These are phyloP conservation scores for Cucurbita pepo DNA, from an alignment of 306 rosid species.

Conservation along the genomic window DNA sequence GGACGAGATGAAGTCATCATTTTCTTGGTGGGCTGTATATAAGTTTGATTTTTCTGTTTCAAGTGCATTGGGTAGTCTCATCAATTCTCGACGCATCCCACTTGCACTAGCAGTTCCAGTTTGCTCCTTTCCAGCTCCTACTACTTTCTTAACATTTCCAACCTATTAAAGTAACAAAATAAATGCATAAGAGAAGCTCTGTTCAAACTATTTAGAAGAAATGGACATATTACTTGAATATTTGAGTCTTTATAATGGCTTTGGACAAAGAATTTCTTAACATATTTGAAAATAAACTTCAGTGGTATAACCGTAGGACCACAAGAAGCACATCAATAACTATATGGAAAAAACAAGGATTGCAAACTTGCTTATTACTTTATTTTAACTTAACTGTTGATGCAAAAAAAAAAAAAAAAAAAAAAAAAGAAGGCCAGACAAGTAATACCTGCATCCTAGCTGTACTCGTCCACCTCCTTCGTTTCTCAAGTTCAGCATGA, in stretches of 20 bases:
- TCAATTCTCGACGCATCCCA: conserved; percentile 68
- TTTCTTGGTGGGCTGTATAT: conserved; percentile 32
- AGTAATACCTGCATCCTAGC: conserved; percentile 72
- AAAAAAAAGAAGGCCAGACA: not conserved
- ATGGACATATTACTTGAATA: not conserved
- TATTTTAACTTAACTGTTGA: not conserved
- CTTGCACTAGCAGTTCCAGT: conserved; percentile 26
- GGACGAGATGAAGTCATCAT: conserved; percentile 70
- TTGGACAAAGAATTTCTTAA: not conserved
- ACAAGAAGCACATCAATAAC: not conserved
- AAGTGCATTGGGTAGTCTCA: conserved; percentile 67
- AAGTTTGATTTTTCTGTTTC: conserved; percentile 37
- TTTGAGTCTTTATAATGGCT: not conserved
- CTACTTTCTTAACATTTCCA: conserved; percentile 42
- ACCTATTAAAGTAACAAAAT: conserved; percentile 35
- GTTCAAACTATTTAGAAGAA: not conserved
- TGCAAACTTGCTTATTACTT: not conserved
- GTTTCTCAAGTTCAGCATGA: conserved; percentile 68
- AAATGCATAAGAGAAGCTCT: not conserved
- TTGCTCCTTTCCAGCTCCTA: conserved; percentile 42
- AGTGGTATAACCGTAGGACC: not conserved
- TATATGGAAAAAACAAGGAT: not conserved
- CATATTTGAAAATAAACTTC: not conserved
- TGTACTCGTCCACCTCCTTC: conserved; percentile 81
- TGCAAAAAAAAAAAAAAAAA: not conserved